Evolutionary conservation across 176 grass and related monocot species (phyloP), one percentile per base, ranked within the genome.

Genomic region (Rhynchospora tenuis): DNA sequence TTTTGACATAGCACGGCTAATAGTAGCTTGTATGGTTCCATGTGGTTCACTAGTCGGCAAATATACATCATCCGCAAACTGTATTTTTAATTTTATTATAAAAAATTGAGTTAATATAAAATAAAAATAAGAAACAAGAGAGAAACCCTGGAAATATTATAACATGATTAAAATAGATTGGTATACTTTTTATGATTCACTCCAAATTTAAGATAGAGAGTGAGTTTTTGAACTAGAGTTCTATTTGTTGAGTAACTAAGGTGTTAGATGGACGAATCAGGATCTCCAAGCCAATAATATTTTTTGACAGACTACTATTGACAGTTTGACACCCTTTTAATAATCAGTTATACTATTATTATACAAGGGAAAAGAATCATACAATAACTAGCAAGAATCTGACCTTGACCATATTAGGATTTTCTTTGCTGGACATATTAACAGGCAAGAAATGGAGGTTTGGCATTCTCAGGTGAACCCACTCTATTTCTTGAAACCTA

Each of bases 21-120:
- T 1, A 1, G 91, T 93, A 84, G 96, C 96, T 90, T 95, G 90
- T 68, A 98, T 98, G 27, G 92, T 98, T 74, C 96, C 96, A 59
- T 98, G 96, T 2, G 96, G 96, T 62, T 98, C 96, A 81, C 93
- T 89, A 9, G 83, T 98, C 1, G 96, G 96, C 88, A 98, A 52
- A 81, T 95, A 95, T 29, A 98, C 93, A 86, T 98, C 96, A 82
- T 95, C 90, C 48, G 90, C 92, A 85, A 98, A 98, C 93, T 95
- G 86, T 87, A n/a, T n/a, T n/a, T n/a, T n/a, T n/a, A n/a, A n/a
- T 15, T 71, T 9, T 51, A 42, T 82, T 23, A 5, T 27, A 63
- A 44, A 62, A 82, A 47, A 48, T 24, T 80, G 9, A 80, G 28
- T 70, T 70, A 38, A 1, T 2, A 4, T 4, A 38, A 38, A 38